Evolutionary conservation across 2,329 filamentous ascomycete genomes (phyloP), one percentile per base, ranked within the genome.

Genomic region (Fusarium albosuccineum): DNA sequence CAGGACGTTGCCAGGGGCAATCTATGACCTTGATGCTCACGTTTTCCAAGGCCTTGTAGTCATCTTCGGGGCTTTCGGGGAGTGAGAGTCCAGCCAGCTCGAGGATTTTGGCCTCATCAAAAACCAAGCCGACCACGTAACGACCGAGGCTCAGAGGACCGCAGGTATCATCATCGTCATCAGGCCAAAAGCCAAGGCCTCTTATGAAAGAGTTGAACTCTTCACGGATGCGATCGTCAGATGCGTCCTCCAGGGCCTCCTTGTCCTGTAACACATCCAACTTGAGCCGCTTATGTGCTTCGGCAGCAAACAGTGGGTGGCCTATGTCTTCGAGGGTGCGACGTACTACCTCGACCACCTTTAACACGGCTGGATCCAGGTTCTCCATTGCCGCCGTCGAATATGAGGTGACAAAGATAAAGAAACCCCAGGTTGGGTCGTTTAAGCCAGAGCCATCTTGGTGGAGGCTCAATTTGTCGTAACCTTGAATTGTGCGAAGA

Each of bases 181-280:
- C 11, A 13, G 54, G 53, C 22, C 52, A 63, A 7, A 66, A 26
- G 29, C 51, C 27, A 11, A 57, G 30, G 14, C n/a, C 37, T 13
- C 62, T 33, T 30, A 60, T 36, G 27, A 60, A 27, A 10, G 62
- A 39, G 30, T 67, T 67, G 30, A 63, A 58, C 27, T 66, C 64
- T 39, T 67, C 64, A 36, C 62, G 57, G 22, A 67, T 44, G 17
- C 62, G 62, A 13, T 66, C 59, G 16, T 66, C 51, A 6, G 62
- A 67, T n/a, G 55, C 62, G 41, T 57, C 44, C 29, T 63, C 44
- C 8, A 67, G 51, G 1, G 55, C 3, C 1, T 60, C 55, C 26
- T 49, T 60, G 11, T 57, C 22, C 41, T 57, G 26, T 2, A 67
- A 55, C 14, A 67, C 30, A 10, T 67, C 54, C 8, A 67, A 26